A percentile compares a stretch with the other conserved stretches of the same genome.
These are phyloP conservation scores for Diatrype stigma DNA, from an alignment of 2,329 filamentous ascomycete species.

Conservation along the genomic window DNA sequence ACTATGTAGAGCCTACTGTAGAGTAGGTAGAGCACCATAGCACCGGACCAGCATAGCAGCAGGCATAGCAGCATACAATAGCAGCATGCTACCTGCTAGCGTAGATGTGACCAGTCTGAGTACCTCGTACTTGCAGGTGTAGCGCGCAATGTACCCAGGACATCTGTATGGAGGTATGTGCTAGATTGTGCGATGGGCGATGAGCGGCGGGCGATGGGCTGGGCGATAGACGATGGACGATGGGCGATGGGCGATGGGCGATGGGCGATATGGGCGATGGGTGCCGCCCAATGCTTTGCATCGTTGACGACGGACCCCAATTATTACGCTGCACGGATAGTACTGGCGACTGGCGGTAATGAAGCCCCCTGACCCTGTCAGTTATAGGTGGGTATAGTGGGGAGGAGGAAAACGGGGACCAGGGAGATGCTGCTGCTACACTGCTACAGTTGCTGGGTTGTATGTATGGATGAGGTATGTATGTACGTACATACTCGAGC, in stretches of 20 bases:
- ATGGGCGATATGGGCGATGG: not conserved
- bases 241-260: not conserved
- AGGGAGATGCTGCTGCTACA: not conserved
- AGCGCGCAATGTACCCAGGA: not conserved
- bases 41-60: too few relatives aligned
- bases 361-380: not conserved
- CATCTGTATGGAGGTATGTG: not conserved
- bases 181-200: not conserved
- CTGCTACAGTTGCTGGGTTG: not conserved
- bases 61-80: too few relatives aligned
- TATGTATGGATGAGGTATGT: not conserved
- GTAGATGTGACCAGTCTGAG: not conserved
- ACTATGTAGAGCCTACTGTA: too few relatives aligned
- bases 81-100: too few relatives aligned
- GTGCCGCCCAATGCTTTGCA: not conserved
- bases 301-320: slow-evolving; percentile 1
- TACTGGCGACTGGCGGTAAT: not conserved
- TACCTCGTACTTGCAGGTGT: not conserved
- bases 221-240: not conserved
- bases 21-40: too few relatives aligned
- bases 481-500: not conserved
- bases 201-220: not conserved
- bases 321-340: slow-evolving; percentile 1
- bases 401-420: not conserved
- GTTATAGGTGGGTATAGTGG: not conserved